phyloP scores from a whole-genome alignment of 2,329 filamentous ascomycete genomes.

The Penicillium verrucosum region DNA sequence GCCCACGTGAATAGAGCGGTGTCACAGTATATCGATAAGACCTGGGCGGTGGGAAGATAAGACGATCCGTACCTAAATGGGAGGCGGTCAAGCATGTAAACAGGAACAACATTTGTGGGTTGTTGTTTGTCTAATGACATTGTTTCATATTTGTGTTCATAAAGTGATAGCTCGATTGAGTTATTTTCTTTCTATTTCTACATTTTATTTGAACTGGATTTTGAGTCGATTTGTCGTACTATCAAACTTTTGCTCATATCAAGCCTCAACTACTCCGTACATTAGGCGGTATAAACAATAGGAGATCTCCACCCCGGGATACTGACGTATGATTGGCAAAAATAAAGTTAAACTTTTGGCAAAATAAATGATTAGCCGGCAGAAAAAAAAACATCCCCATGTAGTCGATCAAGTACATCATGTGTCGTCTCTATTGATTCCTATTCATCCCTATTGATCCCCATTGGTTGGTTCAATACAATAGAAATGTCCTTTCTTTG shows the following conservation, averaged over 20 bases:
- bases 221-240: too few species aligned
- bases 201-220: too few species aligned
- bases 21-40: neutral
- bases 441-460: neutral
- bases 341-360: neutral
- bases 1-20: neutral
- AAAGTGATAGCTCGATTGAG: neutral
- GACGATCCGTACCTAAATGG: neutral
- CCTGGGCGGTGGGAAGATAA: neutral
- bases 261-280: neutral
- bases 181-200: neutral
- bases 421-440: neutral
- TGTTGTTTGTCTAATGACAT: neutral
- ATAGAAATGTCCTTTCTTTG: neutral
- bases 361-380: neutral
- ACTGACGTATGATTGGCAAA: neutral
- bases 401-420: neutral
- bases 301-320: fast-evolving
- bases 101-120: neutral
- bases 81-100: neutral
- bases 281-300: neutral
- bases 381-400: neutral
- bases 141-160: fast-evolving
- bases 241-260: neutral
- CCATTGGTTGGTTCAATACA: neutral